Percentiles rank a stretch among this genome's conserved stretches.
These are phyloP conservation scores for Hypoxylon intermedium DNA, from an alignment of 495 filamentous ascomycete species.

Conservation along the genomic window DNA sequence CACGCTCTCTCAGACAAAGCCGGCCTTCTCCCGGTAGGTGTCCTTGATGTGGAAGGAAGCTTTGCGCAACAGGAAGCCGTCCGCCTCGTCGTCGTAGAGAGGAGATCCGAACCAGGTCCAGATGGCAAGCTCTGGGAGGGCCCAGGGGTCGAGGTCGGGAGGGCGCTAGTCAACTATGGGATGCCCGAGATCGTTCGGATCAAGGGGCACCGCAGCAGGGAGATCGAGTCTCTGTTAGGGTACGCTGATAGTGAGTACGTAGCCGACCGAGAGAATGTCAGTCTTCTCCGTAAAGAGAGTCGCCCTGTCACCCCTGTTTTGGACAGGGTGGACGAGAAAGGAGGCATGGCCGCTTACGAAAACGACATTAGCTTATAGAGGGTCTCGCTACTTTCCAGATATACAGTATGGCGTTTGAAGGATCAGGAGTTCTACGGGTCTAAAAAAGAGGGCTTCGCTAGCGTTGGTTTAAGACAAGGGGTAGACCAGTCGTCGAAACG, in stretches of 20 bases:
- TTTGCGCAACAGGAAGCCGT: slow-evolving; percentile 95
- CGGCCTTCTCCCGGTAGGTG: slow-evolving; percentile 87
- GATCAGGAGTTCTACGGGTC: slow-evolving; percentile 11
- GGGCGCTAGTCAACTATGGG: slow-evolving; percentile 94
- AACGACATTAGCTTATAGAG: slow-evolving; percentile 29
- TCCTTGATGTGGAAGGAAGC: slow-evolving; percentile 84
- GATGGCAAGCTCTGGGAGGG: slow-evolving; percentile 55
- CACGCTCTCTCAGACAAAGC: slow-evolving; percentile 79
- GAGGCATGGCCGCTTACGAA: slow-evolving; percentile 40
- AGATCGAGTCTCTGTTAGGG: slow-evolving; percentile 79
- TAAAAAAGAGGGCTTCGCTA: neutral
- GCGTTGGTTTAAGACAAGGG: neutral
- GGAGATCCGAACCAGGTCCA: slow-evolving; percentile 25
- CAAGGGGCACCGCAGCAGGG: slow-evolving; percentile 79
- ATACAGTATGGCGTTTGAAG: slow-evolving; percentile 12
- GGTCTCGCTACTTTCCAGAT: slow-evolving; percentile 1
- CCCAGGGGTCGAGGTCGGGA: slow-evolving; percentile 77
- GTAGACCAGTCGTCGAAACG: neutral
- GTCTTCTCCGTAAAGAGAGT: slow-evolving; percentile 64
- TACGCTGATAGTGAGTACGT: slow-evolving; percentile 97
- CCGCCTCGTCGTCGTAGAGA: slow-evolving; percentile 72
- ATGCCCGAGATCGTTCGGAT: slow-evolving; percentile 80
- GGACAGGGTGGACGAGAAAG: slow-evolving; percentile 39
- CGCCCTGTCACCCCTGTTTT: slow-evolving; percentile 50
- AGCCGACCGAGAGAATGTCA: slow-evolving; percentile 85